Evolutionary conservation across 352 stramenopile species (phyloP).

Genomic region (Phytophthora quininea): DNA sequence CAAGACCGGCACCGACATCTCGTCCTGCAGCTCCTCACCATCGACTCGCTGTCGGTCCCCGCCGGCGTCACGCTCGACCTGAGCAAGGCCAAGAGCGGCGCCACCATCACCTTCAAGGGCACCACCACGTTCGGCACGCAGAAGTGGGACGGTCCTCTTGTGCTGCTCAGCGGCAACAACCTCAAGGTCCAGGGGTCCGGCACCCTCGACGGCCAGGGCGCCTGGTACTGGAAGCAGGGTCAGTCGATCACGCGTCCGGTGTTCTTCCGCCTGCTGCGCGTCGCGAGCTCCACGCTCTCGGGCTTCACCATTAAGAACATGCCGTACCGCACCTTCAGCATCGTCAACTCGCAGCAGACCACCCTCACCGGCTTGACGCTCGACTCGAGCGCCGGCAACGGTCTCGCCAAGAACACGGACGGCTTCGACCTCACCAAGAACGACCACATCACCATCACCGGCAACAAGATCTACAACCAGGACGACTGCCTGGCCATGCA

Average conservation of each 20-base stretch:
- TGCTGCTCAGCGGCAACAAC: conserved; percentile 29
- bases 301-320: conserved; percentile 39
- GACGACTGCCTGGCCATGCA: conserved; percentile 36
- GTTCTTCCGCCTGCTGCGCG: conserved; percentile 15
- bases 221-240: conserved; percentile 46
- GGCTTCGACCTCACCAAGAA: conserved; percentile 39
- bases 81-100: conserved; percentile 28
- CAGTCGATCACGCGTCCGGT: conserved; percentile 30
- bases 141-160: conserved; percentile 36
- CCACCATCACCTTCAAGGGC: conserved; percentile 38
- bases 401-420: conserved; percentile 23
- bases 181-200: conserved; percentile 37
- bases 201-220: conserved; percentile 40
- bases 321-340: conserved; percentile 26
- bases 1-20: conserved; percentile 30
- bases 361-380: conserved; percentile 36
- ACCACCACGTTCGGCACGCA: conserved; percentile 39
- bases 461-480: conserved; percentile 34
- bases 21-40: conserved; percentile 30
- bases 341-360: conserved; percentile 25
- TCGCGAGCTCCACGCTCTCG: conserved; percentile 23
- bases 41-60: conserved; percentile 35
- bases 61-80: conserved; percentile 39
- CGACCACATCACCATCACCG: conserved; percentile 30
- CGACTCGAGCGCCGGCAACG: conserved; percentile 33